Conservation (phyloP, 495 filamentous ascomycete species). For the Pseudomonodictys pantanalensis region DNA sequence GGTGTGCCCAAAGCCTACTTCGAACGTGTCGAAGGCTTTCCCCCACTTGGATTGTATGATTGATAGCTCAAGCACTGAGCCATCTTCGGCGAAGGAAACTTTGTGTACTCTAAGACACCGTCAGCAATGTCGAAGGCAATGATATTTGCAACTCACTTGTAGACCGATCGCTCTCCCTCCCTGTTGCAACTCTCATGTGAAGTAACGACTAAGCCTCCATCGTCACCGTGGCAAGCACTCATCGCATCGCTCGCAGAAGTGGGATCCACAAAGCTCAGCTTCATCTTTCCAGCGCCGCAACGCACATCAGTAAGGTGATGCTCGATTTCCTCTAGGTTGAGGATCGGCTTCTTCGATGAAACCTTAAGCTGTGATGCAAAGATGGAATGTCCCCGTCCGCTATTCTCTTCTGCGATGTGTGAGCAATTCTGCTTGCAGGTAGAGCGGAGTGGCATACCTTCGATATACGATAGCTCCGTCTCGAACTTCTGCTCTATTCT, state of each 20-base stretch:
- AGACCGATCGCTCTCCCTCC: conserved; percentile 27
- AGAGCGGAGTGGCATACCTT: conserved; percentile 1
- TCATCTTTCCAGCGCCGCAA: conserved; percentile 17
- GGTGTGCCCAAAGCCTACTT: conserved; percentile 32
- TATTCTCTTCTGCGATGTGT: conserved; percentile 18
- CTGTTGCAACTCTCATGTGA: conserved; percentile 26
- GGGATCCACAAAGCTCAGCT: conserved; percentile 16
- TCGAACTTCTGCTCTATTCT: conserved; percentile 19
- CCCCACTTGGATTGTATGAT: conserved; percentile 16
- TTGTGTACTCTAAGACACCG: conserved; percentile 10
- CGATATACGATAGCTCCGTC: conserved; percentile 16
- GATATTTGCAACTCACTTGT: conserved; percentile 14
- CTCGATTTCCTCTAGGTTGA: conserved; percentile 28
- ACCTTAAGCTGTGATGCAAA: conserved; percentile 25
- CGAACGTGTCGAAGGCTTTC: conserved; percentile 15
- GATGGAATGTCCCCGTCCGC: not conserved
- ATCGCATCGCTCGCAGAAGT: conserved; percentile 12
- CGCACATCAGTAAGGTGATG: conserved; percentile 24
- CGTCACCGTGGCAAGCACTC: conserved; percentile 13
- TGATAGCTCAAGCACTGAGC: conserved; percentile 13
- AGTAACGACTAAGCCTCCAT: conserved; percentile 23
- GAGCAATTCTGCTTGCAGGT: not conserved
- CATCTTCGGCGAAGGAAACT: conserved; percentile 8
- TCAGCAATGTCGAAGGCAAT: not conserved
- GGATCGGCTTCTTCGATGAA: conserved; percentile 17